Base-by-base conservation (phyloP, 2,329 filamentous ascomycete species). In the Sporothrix inflata region DNA sequence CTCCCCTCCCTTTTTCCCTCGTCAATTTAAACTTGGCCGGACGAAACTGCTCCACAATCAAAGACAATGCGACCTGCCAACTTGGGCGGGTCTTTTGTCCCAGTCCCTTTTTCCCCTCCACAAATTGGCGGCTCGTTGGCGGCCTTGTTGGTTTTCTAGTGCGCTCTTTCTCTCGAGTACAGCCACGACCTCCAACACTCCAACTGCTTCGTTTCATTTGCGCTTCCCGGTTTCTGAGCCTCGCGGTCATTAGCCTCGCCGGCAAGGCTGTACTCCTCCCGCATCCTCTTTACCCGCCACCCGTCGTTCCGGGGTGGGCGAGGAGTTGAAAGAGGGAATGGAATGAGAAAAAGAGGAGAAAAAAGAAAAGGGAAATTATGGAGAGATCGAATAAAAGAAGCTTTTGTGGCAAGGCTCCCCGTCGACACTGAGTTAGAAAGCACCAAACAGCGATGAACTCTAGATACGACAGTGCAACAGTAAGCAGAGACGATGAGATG, bases 251-350 rank as follows among this genome's bases (percentile, higher is more conserved):
- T 30, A 55, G 24, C 40, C 38, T 70, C 24, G 11, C 4, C 27
- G 12, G 45, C 69, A 71, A 71, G 57, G 57, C 55, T 65, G 47
- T 30, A 53, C 55, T n/a, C 30, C 45, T 71, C 45, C 45, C 42
- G 30, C 57, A 14, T 12, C 21, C 27, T 53, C 21, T 45, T 70
- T 53, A 42, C 7, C 51, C 51, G 49, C 30, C n/a, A n/a, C 12
- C 38, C 60, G 60, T 45, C 14, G 4, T 42, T 65, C 30, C 38
- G 57, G 24, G 34, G 19, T 12, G 14, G 16, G 8, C 2, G 57
- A 12, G 19, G 21, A 1, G 34, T 21, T 55, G 24, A 55, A 24
- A 19, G 14, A 57, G 21, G 4, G 16, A 27, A 53, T 11, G 12
- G 7, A 16, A 55, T n/a, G 27, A 55, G 21, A 14, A 9, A 53